Evolutionary conservation across 2,329 filamentous ascomycete species (phyloP).

Genomic region (Elsinoe necatrix): DNA sequence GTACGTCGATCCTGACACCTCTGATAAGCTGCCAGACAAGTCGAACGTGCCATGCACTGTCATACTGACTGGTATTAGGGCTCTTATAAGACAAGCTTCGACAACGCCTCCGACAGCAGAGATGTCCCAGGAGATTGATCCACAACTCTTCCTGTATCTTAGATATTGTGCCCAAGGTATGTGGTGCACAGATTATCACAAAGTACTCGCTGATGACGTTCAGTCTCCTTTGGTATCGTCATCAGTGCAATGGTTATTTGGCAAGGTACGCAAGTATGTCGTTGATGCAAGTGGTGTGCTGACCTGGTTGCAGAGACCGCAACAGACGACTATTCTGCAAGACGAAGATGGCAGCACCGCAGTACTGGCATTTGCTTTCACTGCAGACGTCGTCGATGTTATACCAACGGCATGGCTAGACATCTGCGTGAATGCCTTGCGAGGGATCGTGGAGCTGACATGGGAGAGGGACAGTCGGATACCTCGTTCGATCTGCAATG

Average conservation of each 20-base stretch:
- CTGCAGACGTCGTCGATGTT: not conserved
- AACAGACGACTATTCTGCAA: not conserved
- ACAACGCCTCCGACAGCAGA: no score
- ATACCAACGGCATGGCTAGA: not conserved
- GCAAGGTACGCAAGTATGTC: not conserved
- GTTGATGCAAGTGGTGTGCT: not conserved
- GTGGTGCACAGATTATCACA: not conserved
- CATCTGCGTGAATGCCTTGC: not conserved
- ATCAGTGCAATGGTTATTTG: not conserved
- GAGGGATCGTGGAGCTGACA: no score
- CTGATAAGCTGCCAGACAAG: no score
- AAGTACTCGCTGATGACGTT: not conserved
- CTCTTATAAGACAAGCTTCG: no score
- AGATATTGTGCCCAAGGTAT: not conserved
- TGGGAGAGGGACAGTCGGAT: no score
- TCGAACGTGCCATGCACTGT: no score
- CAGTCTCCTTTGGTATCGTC: not conserved
- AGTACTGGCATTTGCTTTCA: not conserved
- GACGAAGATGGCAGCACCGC: not conserved
- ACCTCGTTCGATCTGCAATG: not conserved
- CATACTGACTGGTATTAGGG: no score
- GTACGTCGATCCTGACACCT: no score
- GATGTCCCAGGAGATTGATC: no score
- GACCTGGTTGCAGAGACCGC: not conserved
- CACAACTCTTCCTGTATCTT: not conserved